Percentiles rank a stretch among this genome's conserved stretches.
Conservation (phyloP, 1,139 yeast species). For the Debaryomyces subglobosus region DNA sequence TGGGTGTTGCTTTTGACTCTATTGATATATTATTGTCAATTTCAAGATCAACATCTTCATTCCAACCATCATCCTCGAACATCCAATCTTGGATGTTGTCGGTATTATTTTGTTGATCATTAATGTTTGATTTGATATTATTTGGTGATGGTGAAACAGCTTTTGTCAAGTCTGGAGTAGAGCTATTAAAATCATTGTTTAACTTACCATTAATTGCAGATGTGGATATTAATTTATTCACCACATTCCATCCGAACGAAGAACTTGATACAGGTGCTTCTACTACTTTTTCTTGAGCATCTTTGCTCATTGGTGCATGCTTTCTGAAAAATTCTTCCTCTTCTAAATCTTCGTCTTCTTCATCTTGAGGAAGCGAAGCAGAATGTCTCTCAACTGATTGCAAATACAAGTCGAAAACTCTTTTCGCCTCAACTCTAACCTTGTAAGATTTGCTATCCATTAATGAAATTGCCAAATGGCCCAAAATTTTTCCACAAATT, state of each 20-base stretch:
- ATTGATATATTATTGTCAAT: conserved; percentile 9
- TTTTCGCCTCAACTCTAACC: conserved; percentile 73
- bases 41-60: conserved; percentile 21
- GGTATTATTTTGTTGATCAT: conserved; percentile 12
- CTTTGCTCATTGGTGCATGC: conserved; percentile 22
- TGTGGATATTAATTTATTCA: conserved; percentile 39
- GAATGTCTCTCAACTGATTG: conserved; percentile 68
- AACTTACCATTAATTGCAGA: conserved; percentile 37
- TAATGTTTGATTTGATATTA: conserved; percentile 15
- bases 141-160: conserved; percentile 23
- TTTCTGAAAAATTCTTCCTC: conserved; percentile 40
- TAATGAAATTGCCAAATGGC: conserved; percentile 82
- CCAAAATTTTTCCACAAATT: conserved; percentile 79
- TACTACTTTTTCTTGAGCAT: conserved; percentile 1
- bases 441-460: conserved; percentile 69
- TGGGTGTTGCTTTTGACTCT: conserved; percentile 8
- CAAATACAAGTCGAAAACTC: conserved; percentile 66
- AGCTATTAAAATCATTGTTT: conserved; percentile 40
- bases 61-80: conserved; percentile 37
- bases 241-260: conserved; percentile 43
- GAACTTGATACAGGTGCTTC: conserved; percentile 11
- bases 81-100: conserved; percentile 14
- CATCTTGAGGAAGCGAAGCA: conserved; percentile 50
- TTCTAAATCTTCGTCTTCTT: conserved; percentile 45
- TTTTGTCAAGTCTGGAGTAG: conserved; percentile 44